A percentile compares a stretch with the other conserved stretches of the same genome.
These are phyloP conservation scores for Aspergillus chevalieri DNA, from an alignment of 2,329 filamentous ascomycete genomes.

Conservation along the genomic window DNA sequence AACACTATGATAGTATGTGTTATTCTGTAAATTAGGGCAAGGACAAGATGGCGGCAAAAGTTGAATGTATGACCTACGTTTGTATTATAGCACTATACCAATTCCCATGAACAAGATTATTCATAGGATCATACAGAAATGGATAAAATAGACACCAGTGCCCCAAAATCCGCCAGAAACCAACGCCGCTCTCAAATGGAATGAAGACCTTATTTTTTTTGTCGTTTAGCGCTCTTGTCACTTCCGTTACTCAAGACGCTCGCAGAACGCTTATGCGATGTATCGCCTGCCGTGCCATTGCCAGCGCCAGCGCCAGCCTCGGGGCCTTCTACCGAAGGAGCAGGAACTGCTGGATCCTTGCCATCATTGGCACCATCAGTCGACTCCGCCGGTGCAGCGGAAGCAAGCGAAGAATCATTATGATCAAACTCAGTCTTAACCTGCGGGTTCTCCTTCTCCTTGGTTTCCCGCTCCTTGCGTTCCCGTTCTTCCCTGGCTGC, in stretches of 20 bases:
- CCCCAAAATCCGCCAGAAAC: constrained; percentile 1
- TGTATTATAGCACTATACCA: neutral
- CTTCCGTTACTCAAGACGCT: constrained; percentile 69
- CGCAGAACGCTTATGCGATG: constrained; percentile 67
- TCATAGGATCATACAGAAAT: constrained; percentile 30
- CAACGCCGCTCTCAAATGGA: neutral
- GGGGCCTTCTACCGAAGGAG: constrained; percentile 3
- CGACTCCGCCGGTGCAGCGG: neutral
- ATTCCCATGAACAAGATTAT: constrained; percentile 1
- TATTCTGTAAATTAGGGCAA: neutral
- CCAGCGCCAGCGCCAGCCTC: constrained; percentile 1
- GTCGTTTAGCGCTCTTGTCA: constrained; percentile 52
- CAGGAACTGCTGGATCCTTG: constrained; percentile 7
- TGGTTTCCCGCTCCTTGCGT: constrained; percentile 26
- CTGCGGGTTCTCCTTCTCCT: constrained; percentile 23
- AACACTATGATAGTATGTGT: no score
- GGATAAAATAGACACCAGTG: constrained; percentile 9
- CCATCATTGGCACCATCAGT: constrained; percentile 2
- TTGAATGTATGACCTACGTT: constrained; percentile 2
- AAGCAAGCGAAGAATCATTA: constrained; percentile 7
- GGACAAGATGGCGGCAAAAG: neutral
- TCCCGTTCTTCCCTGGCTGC: constrained; percentile 36
- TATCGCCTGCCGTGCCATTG: neutral
- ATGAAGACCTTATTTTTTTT: constrained; percentile 33
- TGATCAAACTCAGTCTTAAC: constrained; percentile 33